These are phyloP conservation scores for Inosperma sp. DNA, from an alignment of 768 basidiomycete genomes.

Conservation along the genomic window DNA sequence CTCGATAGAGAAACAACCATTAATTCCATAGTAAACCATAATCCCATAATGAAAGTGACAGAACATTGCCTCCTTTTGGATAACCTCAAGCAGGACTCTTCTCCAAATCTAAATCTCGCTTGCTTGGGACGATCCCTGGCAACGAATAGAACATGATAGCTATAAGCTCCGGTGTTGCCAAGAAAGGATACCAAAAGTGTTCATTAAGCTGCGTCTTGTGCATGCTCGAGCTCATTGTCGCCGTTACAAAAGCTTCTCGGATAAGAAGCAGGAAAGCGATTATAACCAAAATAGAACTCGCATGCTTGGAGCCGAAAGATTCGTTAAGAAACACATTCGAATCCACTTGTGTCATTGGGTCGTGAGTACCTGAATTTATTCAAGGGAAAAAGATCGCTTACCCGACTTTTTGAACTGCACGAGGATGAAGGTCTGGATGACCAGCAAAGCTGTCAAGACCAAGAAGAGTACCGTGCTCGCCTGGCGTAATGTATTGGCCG, in stretches of 20 bases:
- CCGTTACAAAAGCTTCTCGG: conserved; percentile 35
- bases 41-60: neutral
- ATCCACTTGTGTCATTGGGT: neutral
- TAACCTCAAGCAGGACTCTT: too few relatives aligned
- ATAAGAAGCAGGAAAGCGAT: conserved; percentile 36
- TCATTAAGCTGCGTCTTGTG: conserved; percentile 29
- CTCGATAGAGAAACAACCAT: too few relatives aligned
- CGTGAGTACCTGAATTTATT: neutral
- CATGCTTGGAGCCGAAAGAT: conserved; percentile 28
- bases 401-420: conserved; percentile 17
- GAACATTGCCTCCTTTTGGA: neutral
- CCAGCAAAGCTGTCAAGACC: conserved; percentile 31
- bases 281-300: conserved; percentile 27
- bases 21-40: too few relatives aligned
- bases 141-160: conserved; percentile 31
- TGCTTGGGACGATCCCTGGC: conserved; percentile 33
- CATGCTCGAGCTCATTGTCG: conserved; percentile 25
- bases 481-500: conserved; percentile 26
- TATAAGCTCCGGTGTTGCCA: conserved; percentile 37
- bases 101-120: too few relatives aligned
- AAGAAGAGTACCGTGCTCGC: conserved; percentile 37
- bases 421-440: conserved; percentile 27
- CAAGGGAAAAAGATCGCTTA: conserved; percentile 8
- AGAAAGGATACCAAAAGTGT: conserved; percentile 39
- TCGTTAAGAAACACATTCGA: too few relatives aligned